Conservation (phyloP, 257 asterid genomes). For the Solanum habrochaites region DNA sequence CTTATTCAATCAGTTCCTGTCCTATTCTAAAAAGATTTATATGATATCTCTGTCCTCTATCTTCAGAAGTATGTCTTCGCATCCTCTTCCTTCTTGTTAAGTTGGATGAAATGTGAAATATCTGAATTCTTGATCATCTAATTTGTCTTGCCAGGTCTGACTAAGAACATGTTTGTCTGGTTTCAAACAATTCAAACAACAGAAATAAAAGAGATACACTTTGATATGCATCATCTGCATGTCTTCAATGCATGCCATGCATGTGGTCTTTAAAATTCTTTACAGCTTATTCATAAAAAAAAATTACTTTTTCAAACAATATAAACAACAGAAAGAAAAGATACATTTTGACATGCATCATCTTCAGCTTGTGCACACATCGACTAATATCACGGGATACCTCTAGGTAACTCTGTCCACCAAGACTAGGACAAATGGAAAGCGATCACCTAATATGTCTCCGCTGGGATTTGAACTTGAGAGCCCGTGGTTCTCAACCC, state of each 20-base stretch:
- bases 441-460: not conserved
- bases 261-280: not conserved
- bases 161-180: not conserved
- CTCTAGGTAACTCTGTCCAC: not conserved
- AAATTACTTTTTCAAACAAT: not conserved
- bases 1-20: not conserved
- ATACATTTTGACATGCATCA: not conserved
- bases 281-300: not conserved
- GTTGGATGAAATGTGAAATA: not conserved
- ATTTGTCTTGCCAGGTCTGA: not conserved
- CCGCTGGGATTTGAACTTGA: not conserved
- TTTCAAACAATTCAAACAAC: not conserved
- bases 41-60: not conserved
- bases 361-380: not conserved
- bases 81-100: not conserved
- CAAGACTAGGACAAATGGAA: not conserved
- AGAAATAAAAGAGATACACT: not conserved
- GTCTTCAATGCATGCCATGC: not conserved
- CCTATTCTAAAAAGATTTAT: not conserved
- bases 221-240: not conserved
- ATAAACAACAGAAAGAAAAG: not conserved
- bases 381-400: not conserved
- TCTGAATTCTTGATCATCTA: not conserved
- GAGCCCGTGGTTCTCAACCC: not conserved
- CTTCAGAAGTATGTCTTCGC: not conserved